Evolutionary conservation across 495 filamentous ascomycete species (phyloP), one percentile per base, ranked within the genome.

Genomic region (Lepidopterella palustris): DNA sequence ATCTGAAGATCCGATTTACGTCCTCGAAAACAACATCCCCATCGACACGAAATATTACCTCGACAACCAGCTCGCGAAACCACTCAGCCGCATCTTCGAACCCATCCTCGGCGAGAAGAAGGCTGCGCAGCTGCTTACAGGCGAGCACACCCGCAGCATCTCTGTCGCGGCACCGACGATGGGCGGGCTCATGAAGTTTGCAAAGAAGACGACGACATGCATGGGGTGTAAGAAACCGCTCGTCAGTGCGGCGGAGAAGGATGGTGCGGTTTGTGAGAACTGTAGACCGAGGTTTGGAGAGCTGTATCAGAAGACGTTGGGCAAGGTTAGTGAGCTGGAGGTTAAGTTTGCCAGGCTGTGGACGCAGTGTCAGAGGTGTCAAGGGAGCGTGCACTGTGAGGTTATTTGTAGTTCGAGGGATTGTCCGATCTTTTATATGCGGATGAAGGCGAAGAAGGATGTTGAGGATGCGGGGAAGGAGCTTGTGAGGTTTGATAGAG

Each of bases 381-480:
- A 99, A 75, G 93, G 92, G 13, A 95, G 90, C 71, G 84, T 99
- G 80, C 93, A 99, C 75, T 90, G 87, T 69, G 92, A 99, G 75
- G 93, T 99, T 23, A 97, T 99, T 63, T 99, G 93, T 78, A 89
- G 86, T 40, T 91, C 87, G 63, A 87, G 87, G 68, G 93, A 99
- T 75, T 99, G 93, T 69, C 93, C 93, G 3, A 99, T 99, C 63
- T 99, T 97, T 76, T 99, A 99, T 70, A 99, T 97, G 93, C 86
- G 93, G 4, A 99, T 99, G 93, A 99, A 99, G 78, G 92, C 91
- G 25, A 96, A 96, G 83, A 99, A 97, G 77, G 93, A 99, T 71
- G 84, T 97, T 45, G 91, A 97, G 72, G 93, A 99, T 77, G 84
- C 82, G 3, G 90, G 90, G 60, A 96, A 89, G 78, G 95, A 99